Evolutionary conservation across 1,139 yeast species (phyloP), one percentile per base, ranked within the genome.

Genomic region (Suhomyces terraborum): DNA sequence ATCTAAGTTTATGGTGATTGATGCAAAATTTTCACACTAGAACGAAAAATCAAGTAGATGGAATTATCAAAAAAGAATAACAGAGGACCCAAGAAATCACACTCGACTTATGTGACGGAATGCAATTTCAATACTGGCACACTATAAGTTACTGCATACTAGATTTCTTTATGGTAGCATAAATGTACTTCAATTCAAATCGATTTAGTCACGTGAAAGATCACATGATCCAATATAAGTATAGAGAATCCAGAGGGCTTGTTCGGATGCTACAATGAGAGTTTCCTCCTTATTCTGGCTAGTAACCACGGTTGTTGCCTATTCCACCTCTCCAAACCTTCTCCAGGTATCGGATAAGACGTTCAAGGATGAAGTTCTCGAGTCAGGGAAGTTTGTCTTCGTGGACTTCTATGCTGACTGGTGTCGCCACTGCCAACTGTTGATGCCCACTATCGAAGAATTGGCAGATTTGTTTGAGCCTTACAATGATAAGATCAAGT

Each of bases 361-460:
- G 46, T 80, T 86, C 55, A 78, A 79, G 36, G 74, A 70, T 17
- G 60, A 77, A 26, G 84, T 82, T 10, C 59, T 75, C 38, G 66
- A 72, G 14, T 72, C 83, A 1, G 83, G 80, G 7, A 79, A 83
- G 51, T 80, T 77, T 46, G 73, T 88, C 0, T 70, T 86, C 46
- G 86, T 86, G 37, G 87, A 86, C 46, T 84, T 84, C 56, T 84
- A 84, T 54, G 88, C 93, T 27, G 79, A 78, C 41, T 86, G 94
- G 95, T 86, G 95, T 57, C 75, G 86, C 37, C 91, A 86, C 64
- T 86, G 94, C 64, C 79, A 80, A 61, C 73, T 69, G 40, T 62
- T 86, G 57, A 75, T 75, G 58, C 94, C 94, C 7, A 71, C 73
- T 4, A 79, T 79, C 61, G 87, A 82, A 47, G 68, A 75, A 54